Percentiles rank a stretch among this genome's conserved stretches.
These are phyloP conservation scores for Geoglossum cookeanum DNA, from an alignment of 2,329 filamentous ascomycete species.

Conservation along the genomic window DNA sequence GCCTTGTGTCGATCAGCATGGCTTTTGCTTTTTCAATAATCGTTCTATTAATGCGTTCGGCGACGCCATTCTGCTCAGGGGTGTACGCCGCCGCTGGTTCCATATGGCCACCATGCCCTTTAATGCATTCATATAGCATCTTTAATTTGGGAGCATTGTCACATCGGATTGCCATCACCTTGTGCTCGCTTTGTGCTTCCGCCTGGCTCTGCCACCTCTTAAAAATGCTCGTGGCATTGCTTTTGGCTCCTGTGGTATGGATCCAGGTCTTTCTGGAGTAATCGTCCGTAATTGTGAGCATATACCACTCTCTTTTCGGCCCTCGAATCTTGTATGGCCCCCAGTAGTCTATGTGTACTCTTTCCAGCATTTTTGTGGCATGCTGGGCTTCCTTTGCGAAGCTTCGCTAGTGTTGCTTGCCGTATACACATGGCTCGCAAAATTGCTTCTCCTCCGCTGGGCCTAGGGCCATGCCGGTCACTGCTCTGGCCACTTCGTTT, in stretches of 20 bases:
- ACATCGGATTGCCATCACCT: neutral
- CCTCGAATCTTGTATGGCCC: neutral
- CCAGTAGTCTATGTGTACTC: conserved; percentile 1
- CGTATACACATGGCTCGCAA: neutral
- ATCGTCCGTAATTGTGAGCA: conserved; percentile 1
- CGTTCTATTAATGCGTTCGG: neutral
- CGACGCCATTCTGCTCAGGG: conserved; percentile 1
- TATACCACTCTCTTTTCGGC: neutral
- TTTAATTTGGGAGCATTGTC: neutral
- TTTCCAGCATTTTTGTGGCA: neutral
- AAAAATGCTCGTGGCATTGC: neutral
- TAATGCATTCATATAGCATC: neutral
- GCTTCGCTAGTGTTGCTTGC: neutral
- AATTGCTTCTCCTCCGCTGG: neutral
- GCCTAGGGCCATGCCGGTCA: neutral
- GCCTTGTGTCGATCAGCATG: neutral
- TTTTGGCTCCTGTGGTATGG: neutral
- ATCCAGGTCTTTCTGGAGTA: neutral
- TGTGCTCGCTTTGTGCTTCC: neutral
- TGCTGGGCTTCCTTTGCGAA: neutral
- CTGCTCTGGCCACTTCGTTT: neutral
- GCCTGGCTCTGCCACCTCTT: neutral
- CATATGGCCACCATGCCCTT: neutral
- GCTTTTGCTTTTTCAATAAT: neutral
- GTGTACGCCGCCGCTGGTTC: conserved; percentile 1